Percentiles rank a stretch among this genome's conserved stretches.
These are phyloP conservation scores for Pseudogymnoascus sp. DNA, from an alignment of 2,329 filamentous ascomycete species.

Conservation along the genomic window DNA sequence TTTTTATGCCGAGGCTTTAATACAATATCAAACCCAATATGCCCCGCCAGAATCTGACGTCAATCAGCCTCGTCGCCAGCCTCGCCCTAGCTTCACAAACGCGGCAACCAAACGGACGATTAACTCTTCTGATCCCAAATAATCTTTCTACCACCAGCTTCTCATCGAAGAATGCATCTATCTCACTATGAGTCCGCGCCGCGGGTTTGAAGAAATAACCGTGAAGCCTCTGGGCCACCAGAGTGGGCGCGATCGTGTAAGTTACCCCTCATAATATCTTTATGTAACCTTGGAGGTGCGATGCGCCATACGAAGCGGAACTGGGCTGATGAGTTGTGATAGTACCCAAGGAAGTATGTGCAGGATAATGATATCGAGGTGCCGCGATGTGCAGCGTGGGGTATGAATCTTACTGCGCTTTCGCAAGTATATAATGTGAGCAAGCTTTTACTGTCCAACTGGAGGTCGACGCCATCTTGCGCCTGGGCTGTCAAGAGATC, in stretches of 20 bases:
- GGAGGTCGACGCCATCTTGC: background rate
- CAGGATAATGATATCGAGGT: background rate
- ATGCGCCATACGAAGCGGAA: background rate
- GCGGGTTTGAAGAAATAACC: conserved; percentile 15
- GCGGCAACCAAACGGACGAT: background rate
- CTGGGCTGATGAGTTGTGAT: background rate
- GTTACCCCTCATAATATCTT: background rate
- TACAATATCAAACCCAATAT: background rate
- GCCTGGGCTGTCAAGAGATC: conserved; percentile 3
- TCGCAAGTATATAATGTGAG: conserved; percentile 50
- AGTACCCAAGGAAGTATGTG: conserved; percentile 4
- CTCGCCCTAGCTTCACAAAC: background rate
- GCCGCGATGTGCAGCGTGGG: conserved; percentile 25
- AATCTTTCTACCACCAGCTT: background rate
- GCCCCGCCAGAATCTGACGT: background rate
- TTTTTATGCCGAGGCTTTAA: background rate
- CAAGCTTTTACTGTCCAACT: background rate
- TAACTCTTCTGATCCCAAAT: background rate
- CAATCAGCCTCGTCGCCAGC: conserved; percentile 8
- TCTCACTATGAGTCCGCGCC: background rate
- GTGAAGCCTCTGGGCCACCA: conserved; percentile 17
- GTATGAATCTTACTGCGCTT: conserved; percentile 51
- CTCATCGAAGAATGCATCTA: background rate
- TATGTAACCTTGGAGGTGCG: conserved; percentile 5
- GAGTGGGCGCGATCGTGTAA: conserved; percentile 12